Conservation (phyloP, 2,329 filamentous ascomycete genomes). For the Podosphaera leucotricha region DNA sequence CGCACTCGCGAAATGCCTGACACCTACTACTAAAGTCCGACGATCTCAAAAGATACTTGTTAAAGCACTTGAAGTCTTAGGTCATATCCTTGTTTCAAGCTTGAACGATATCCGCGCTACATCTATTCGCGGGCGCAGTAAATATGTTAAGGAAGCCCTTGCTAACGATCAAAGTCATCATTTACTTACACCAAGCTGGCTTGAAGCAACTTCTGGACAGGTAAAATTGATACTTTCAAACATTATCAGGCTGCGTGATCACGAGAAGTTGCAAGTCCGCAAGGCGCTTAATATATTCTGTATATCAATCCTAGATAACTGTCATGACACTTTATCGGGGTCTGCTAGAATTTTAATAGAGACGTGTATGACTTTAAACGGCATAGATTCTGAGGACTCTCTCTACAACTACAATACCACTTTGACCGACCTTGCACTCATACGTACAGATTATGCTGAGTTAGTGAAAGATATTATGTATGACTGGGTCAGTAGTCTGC, state of each 20-base stretch:
- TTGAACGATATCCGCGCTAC: slow-evolving; percentile 33
- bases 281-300: slow-evolving; percentile 47
- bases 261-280: slow-evolving; percentile 46
- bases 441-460: slow-evolving; percentile 37
- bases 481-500: slow-evolving; percentile 59
- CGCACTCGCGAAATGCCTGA: slow-evolving; percentile 42
- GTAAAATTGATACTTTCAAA: slow-evolving; percentile 63
- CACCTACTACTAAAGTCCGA: slow-evolving; percentile 42
- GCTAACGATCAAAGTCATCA: slow-evolving; percentile 15
- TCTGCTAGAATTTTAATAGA: slow-evolving; percentile 54
- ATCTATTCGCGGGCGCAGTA: slow-evolving; percentile 12
- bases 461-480: slow-evolving; percentile 48
- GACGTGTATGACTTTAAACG: slow-evolving; percentile 48
- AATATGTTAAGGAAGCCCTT: slow-evolving; percentile 11
- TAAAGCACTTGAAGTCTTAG: slow-evolving; percentile 33
- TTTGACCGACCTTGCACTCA: slow-evolving; percentile 36
- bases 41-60: slow-evolving; percentile 40
- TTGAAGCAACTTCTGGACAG: slow-evolving; percentile 57
- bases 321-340: slow-evolving; percentile 45
- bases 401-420: slow-evolving; percentile 20
- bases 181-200: slow-evolving; percentile 32
- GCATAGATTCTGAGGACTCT: slow-evolving; percentile 22
- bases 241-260: slow-evolving; percentile 49
- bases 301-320: slow-evolving; percentile 53
- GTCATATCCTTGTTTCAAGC: slow-evolving; percentile 27